These are phyloP conservation scores for Typha latifolia DNA, from an alignment of 176 grass and related monocot species.

Conservation along the genomic window DNA sequence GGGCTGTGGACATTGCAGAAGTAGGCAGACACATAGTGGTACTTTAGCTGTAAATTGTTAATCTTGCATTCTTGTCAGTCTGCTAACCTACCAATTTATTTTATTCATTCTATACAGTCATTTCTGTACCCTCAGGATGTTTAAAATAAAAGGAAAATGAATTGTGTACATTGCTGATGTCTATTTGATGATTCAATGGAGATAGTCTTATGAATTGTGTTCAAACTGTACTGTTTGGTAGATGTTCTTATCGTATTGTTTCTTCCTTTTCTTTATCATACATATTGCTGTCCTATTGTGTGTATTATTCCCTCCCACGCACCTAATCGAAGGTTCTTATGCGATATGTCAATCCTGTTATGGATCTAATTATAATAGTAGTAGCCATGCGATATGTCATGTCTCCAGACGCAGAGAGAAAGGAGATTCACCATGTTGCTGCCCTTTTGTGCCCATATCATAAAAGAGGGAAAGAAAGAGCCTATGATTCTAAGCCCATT, in stretches of 20 bases:
- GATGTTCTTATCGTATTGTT: too few relatives aligned
- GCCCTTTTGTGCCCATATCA: constrained; percentile 27
- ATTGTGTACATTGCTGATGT: constrained; percentile 26
- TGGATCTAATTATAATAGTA: constrained; percentile 33
- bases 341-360: constrained; percentile 31
- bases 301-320: constrained; percentile 24
- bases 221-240: background rate
- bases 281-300: background rate
- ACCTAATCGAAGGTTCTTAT: constrained; percentile 28
- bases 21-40: constrained; percentile 33
- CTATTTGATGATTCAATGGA: constrained; percentile 1
- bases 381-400: constrained; percentile 36
- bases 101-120: constrained; percentile 46
- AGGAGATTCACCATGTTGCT: constrained; percentile 59
- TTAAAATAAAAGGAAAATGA: constrained; percentile 34
- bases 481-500: constrained; percentile 4
- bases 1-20: constrained; percentile 16
- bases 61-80: constrained; percentile 35
- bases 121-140: constrained; percentile 20
- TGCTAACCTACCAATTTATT: constrained; percentile 40
- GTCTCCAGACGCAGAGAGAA: constrained; percentile 46
- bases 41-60: constrained; percentile 16
- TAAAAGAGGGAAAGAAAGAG: constrained; percentile 24
- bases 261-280: too few relatives aligned
- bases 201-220: background rate